These are phyloP conservation scores for Populus trichocarpa DNA, from an alignment of 441 rosid genomes.

Conservation along the genomic window DNA sequence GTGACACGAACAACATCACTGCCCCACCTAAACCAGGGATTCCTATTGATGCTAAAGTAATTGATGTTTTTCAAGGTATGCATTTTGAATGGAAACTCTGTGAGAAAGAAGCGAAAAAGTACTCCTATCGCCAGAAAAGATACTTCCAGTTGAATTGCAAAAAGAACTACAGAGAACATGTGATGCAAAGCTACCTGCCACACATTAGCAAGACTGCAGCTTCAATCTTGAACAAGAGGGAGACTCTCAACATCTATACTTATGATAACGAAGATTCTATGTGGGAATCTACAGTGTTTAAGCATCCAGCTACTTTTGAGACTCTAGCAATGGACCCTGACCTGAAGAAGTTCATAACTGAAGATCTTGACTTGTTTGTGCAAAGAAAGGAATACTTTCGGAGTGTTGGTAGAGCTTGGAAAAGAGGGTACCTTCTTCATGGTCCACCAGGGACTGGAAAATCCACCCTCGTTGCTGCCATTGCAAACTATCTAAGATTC, in stretches of 20 bases:
- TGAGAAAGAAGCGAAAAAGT: conserved; percentile 39
- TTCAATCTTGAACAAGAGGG: conserved; percentile 29
- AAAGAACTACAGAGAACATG: conserved; percentile 30
- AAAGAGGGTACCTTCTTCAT: conserved; percentile 53
- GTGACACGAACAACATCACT: conserved; percentile 39
- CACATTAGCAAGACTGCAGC: conserved; percentile 32
- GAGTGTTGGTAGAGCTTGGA: conserved; percentile 55
- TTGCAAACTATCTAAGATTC: conserved; percentile 48
- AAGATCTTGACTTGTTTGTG: conserved; percentile 47
- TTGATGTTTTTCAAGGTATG: conserved; percentile 38
- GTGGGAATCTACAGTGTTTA: conserved; percentile 40
- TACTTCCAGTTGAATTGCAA: conserved; percentile 44
- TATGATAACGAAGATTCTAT: conserved; percentile 25
- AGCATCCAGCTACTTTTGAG: conserved; percentile 48
- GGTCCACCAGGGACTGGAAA: conserved; percentile 63
- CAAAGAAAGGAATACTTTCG: conserved; percentile 41
- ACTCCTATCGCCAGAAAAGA: conserved; percentile 17
- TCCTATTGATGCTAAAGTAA: conserved; percentile 32
- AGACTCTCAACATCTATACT: conserved; percentile 44
- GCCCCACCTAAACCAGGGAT: conserved; percentile 41
- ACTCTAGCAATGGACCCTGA: conserved; percentile 46
- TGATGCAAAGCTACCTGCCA: conserved; percentile 36
- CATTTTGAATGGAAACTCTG: conserved; percentile 40
- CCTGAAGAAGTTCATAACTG: conserved; percentile 24
- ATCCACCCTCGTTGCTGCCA: conserved; percentile 51